phyloP scores from a whole-genome alignment of 2,329 filamentous ascomycete genomes.

The Neocucurbitaria cava region DNA sequence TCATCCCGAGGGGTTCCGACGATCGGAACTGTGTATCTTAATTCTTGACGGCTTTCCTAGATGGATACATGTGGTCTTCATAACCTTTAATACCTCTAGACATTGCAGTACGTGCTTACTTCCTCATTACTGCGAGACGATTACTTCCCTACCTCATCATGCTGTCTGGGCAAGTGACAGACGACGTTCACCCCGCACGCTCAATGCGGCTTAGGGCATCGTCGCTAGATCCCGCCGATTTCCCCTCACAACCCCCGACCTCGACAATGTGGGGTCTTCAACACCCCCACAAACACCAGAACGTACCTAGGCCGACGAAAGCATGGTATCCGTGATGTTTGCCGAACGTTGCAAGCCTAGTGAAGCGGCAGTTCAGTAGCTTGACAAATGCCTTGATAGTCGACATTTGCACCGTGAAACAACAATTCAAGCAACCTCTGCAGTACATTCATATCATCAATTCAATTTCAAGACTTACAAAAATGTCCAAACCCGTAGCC shows the following conservation, averaged over 20 bases:
- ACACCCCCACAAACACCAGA: conserved; percentile 6
- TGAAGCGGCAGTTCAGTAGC: background rate
- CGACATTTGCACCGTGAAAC: background rate
- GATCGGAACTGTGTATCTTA: background rate
- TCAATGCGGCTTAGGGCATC: conserved; percentile 11
- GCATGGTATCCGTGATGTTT: background rate
- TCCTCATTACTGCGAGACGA: background rate
- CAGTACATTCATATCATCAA: background rate
- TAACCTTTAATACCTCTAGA: too few relatives aligned
- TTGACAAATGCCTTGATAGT: background rate
- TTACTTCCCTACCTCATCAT: background rate
- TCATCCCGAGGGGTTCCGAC: background rate
- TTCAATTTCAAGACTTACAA: background rate
- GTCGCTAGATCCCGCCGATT: conserved; percentile 7
- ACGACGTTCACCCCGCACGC: conserved; percentile 17
- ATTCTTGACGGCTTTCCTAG: background rate
- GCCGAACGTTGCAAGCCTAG: background rate
- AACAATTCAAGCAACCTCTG: background rate
- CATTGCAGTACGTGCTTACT: background rate
- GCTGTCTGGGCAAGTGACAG: too few relatives aligned
- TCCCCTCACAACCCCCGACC: conserved; percentile 1
- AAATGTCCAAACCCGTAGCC: conserved; percentile 50
- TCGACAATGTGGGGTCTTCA: conserved; percentile 17
- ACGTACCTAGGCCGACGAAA: conserved; percentile 2
- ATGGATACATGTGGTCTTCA: too few relatives aligned